These are phyloP conservation scores for Starmera quercuum DNA, from an alignment of 805 yeast genomes.

Conservation along the genomic window DNA sequence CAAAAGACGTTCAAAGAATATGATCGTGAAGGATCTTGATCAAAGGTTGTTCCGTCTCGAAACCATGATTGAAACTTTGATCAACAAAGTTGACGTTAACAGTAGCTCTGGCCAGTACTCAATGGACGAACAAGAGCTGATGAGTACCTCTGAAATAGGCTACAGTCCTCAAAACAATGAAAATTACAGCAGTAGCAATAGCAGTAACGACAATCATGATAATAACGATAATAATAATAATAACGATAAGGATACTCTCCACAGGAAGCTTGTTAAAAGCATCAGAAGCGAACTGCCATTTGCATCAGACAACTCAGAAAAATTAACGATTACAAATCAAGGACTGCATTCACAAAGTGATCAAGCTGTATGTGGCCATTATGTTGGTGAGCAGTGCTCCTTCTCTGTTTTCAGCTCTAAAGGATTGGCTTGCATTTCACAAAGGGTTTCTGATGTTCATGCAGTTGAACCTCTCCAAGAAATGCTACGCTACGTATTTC, in stretches of 20 bases:
- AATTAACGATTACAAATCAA: neutral
- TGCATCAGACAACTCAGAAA: neutral
- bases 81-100: constrained; percentile 3
- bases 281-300: neutral
- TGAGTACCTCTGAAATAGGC: too few species aligned
- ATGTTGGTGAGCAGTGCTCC: constrained; percentile 21
- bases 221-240: neutral
- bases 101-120: neutral
- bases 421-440: constrained; percentile 32
- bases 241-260: neutral
- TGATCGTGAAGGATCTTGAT: constrained; percentile 8
- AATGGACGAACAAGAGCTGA: too few species aligned
- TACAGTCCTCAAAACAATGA: constrained; percentile 1
- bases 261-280: neutral
- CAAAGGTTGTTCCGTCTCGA: constrained; percentile 21
- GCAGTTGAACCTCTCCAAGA: constrained; percentile 2
- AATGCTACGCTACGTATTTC: constrained; percentile 2
- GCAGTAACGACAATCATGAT: neutral
- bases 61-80: constrained; percentile 17
- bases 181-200: constrained; percentile 1
- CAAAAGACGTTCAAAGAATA: neutral
- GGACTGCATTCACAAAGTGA: constrained; percentile 4
- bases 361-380: constrained; percentile 6
- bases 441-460: constrained; percentile 1
- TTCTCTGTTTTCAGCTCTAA: constrained; percentile 28